Evolutionary conservation across 2,329 filamentous ascomycete species (phyloP), one percentile per base, ranked within the genome.

Genomic region (Dactylellina haptotyla): DNA sequence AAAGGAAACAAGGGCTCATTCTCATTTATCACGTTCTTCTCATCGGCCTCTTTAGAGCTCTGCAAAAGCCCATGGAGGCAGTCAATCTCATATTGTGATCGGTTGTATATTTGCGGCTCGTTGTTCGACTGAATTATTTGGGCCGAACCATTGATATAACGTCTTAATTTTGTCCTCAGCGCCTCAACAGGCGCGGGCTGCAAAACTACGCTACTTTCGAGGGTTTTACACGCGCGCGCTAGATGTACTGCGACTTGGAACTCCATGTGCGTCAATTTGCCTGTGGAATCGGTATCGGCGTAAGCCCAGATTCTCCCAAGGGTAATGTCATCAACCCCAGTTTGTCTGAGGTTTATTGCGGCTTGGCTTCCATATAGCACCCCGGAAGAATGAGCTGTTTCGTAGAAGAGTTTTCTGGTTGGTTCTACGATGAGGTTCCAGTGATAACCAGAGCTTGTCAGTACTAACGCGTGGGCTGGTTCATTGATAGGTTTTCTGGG

Each of bases 191-290:
- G 28, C 1, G 12, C 12, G 4, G 18, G 5, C 8, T 51, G 14
- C 3, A 62, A 26, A 3, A 20, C 18, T n/a, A 10, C n/a, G 16
- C 3, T 8, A 16, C 6, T 25, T 16, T 39, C 32, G 8, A 46
- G 34, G 10, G 8, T 9, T 16, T 10, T 53, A 16, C 48, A 64
- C 2, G 59, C 59, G 8, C 9, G 4, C 18, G 45, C 45, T 10
- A 64, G 37, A 25, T 64, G 59, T 48, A 53, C 23, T 20, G 59
- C 59, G 12, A 64, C 23, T 9, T 43, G 32, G 16, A 53, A 64
- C 14, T 64, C 43, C 4, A 45, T 23, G 12, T 0, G 1, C 5
- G 5, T 32, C 23, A 64, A 16, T 12, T n/a, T 18, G 5, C 48
- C 46, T 18, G 23, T 53, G 34, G 30, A 32, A 8, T 23, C 48